Percentiles rank a stretch among this genome's conserved stretches.
Conservation (phyloP, 2,329 filamentous ascomycete species). For the Westerdykella sp. region DNA sequence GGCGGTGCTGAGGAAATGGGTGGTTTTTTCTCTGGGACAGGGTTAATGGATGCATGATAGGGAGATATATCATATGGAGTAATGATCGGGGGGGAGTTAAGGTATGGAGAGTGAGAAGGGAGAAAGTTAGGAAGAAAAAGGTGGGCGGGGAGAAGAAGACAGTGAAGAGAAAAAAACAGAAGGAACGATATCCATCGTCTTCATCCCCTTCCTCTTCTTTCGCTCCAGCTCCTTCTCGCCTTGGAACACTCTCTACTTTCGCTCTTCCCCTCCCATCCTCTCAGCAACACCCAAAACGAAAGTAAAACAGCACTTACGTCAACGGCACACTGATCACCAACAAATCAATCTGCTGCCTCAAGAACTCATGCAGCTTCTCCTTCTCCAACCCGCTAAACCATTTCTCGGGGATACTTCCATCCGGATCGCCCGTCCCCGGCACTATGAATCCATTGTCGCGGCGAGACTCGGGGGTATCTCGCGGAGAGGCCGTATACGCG, state of each 20-base stretch:
- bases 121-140: neutral
- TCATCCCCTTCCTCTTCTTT: no score
- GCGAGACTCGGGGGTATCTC: conserved; percentile 59
- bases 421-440: conserved; percentile 57
- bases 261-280: no score
- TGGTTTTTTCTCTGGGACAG: conserved; percentile 40
- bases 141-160: no score
- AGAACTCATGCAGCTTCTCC: conserved; percentile 47
- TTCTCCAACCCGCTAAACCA: conserved; percentile 55
- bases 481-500: conserved; percentile 67
- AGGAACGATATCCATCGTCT: no score
- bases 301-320: conserved; percentile 35
- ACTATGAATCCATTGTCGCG: conserved; percentile 62
- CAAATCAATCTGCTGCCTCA: conserved; percentile 51
- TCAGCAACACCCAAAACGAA: neutral
- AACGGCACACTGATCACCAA: conserved; percentile 53
- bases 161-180: no score
- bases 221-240: no score
- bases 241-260: no score
- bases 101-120: neutral
- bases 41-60: conserved; percentile 1
- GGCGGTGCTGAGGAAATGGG: conserved; percentile 47
- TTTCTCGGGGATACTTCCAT: conserved; percentile 49
- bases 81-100: neutral
- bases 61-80: no score